Base-by-base conservation (phyloP, 495 filamentous ascomycete genomes). In the Neurospora sublineolata region DNA sequence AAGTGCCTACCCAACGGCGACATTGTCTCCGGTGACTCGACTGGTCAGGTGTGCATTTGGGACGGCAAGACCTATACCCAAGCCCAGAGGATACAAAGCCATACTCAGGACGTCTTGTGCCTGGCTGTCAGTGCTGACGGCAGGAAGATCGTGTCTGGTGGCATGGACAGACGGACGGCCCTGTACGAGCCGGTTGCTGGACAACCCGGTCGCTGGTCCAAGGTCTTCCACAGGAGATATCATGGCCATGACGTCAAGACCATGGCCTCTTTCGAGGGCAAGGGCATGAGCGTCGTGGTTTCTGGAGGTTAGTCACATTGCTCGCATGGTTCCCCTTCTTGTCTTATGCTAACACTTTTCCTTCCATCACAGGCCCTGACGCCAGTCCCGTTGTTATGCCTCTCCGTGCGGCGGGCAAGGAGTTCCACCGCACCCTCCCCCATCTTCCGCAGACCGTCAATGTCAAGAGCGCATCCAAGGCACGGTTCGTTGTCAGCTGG, bases 161-260 rank as follows among this genome's bases (percentile, higher is more conserved):
- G 96, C 37, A 94, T 97, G 81, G 95, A 99, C 76, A 89, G 93
- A 74, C 85, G 91, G 73, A 97, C 94, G 4, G 90, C 91, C 12
- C 82, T 94, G 37, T 97, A 94, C 79, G 88, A 88, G 80, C 86
- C 87, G 67, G 86, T 84, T 72, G 84, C 86, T 44, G 86, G 87
- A 68, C 86, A 88, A 68, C 83, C 82, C 38, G 76, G 80, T 5
- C 85, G 91, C 77, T 98, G 96, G 96, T 89, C 87, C 14, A 93
- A 95, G 81, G 82, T 92, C n/a, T 89, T 87, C 74, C 93, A 97
- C 75, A 84, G 89, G 71, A 85, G 93, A 77, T 92, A 92, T 76
- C 96, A 99, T 76, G 86, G 86, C 16, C 93, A 97, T 77, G 95
- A 99, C 83, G 93, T 98, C 73, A 97, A 97, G 81, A 88, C 94